Percentiles rank a stretch among this genome's conserved stretches.
These are phyloP conservation scores for Termitomyces sp. DNA, from an alignment of 768 basidiomycete genomes.

Conservation along the genomic window DNA sequence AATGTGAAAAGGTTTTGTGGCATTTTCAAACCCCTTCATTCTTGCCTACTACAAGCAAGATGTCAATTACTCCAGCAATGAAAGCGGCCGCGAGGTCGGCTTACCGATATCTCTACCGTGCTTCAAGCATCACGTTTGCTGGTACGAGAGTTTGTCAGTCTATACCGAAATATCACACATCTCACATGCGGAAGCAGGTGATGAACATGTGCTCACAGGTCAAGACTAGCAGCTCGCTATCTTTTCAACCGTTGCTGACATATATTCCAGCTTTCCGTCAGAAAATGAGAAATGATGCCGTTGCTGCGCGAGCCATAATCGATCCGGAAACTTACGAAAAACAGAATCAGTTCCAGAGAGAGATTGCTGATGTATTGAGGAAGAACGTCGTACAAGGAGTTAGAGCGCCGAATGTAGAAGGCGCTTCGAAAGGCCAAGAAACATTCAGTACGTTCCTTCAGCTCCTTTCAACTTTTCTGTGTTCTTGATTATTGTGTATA, in stretches of 20 bases:
- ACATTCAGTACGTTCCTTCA: constrained; percentile 49
- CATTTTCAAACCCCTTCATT: not conserved
- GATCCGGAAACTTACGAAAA: constrained; percentile 46
- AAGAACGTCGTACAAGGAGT: constrained; percentile 84
- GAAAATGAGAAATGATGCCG: constrained; percentile 61
- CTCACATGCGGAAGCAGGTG: constrained; percentile 33
- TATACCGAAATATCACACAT: not conserved
- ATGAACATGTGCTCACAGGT: constrained; percentile 54
- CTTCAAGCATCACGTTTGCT: constrained; percentile 59
- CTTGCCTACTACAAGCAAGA: constrained; percentile 14
- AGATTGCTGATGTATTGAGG: constrained; percentile 69
- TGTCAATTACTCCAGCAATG: constrained; percentile 53
- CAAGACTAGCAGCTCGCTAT: not conserved
- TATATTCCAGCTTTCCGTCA: constrained; percentile 54
- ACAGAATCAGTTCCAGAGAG: constrained; percentile 53
- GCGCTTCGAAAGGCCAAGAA: constrained; percentile 27
- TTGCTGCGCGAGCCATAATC: constrained; percentile 32
- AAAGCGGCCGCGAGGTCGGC: constrained; percentile 65
- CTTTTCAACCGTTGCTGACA: not conserved
- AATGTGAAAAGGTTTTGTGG: not conserved
- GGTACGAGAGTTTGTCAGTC: constrained; percentile 30
- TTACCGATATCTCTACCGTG: constrained; percentile 67
- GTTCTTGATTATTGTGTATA: constrained; percentile 20
- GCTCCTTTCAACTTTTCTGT: not conserved
- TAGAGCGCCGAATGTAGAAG: constrained; percentile 31